Evolutionary conservation across 192 early-diverging fungal genomes (phyloP), one percentile per base, ranked within the genome.

Genomic region (Coemansia reversa): DNA sequence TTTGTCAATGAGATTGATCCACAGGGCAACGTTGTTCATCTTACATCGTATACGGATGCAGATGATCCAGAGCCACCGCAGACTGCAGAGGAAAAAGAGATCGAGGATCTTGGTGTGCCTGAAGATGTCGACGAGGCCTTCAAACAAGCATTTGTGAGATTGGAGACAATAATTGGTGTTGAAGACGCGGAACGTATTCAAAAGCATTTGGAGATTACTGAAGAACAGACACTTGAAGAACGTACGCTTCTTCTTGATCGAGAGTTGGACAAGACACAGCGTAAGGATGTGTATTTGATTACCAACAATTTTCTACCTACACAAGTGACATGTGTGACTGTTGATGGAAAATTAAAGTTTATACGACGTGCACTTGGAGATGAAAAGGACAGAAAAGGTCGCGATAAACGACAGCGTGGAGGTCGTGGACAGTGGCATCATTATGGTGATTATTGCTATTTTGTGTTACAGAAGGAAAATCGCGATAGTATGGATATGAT

Each of bases 391-490:
- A 16, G 58, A 8, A 57, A 23, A 12, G 18, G 58, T 39, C 50
- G 63, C 42, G 35, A 39, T 62, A 45, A 22, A 52, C 65, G 64
- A 14, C 16, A 65, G 22, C 4, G 55, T 11, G 23, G 54, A 14
- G 42, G 67, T 7, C 56, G 61, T 7, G 11, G 55, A 52, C 59
- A 70, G 20, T 91, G 88, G 85, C 64, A 84, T 8, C 82, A 78
- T 0, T 83, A 83, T 8, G 95, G 94, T 30, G 83, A 93, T 28
- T 93, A 88, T 63, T 84, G 86, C 62, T 83, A 91, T 50, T 98
- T 98, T 81, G 85, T 87, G 28, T 69, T 99, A 72, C 92, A 90
- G 74, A 99, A 99, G 75, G 90, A 95, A 60, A 94, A 96, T 76
- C 83, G 74, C 42, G 97, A 99, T 66, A 93, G 95, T 4, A 94